Conservation (phyloP, 805 yeast genomes). For the Starmerella sp. region DNA sequence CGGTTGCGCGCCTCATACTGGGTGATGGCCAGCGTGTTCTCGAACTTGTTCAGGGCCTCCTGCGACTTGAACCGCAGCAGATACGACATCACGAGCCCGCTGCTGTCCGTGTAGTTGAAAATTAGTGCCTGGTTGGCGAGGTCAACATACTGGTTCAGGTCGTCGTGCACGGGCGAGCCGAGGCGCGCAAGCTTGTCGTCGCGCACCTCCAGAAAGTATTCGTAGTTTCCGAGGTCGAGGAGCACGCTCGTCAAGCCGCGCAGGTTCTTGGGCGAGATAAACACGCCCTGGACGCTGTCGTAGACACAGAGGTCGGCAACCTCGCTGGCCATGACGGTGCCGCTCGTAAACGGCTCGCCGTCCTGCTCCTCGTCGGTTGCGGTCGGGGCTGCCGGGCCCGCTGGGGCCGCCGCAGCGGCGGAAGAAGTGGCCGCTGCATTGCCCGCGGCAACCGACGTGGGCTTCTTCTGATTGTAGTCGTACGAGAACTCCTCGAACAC, state of each 20-base stretch:
- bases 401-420: too few species aligned
- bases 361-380: neutral
- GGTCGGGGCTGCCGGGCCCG: neutral
- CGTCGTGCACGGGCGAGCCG: conserved; percentile 36
- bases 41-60: conserved; percentile 40
- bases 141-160: conserved; percentile 58
- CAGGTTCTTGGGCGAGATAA: conserved; percentile 30
- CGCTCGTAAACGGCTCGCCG: conserved; percentile 8
- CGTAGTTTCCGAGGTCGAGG: conserved; percentile 39
- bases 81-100: conserved; percentile 44
- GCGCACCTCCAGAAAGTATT: conserved; percentile 42
- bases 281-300: conserved; percentile 41
- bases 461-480: conserved; percentile 22
- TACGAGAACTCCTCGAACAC: conserved; percentile 56
- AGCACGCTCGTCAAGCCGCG: conserved; percentile 31
- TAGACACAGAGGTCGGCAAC: conserved; percentile 43
- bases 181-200: conserved; percentile 27
- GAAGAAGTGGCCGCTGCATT: neutral
- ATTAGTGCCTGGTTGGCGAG: conserved; percentile 46
- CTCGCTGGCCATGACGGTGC: conserved; percentile 16
- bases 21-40: conserved; percentile 39
- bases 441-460: neutral
- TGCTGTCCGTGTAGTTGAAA: conserved; percentile 44
- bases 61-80: conserved; percentile 43
- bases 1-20: conserved; percentile 53